Evolutionary conservation across 768 basidiomycete genomes (phyloP).

Genomic region (Pulveroboletus sp.): DNA sequence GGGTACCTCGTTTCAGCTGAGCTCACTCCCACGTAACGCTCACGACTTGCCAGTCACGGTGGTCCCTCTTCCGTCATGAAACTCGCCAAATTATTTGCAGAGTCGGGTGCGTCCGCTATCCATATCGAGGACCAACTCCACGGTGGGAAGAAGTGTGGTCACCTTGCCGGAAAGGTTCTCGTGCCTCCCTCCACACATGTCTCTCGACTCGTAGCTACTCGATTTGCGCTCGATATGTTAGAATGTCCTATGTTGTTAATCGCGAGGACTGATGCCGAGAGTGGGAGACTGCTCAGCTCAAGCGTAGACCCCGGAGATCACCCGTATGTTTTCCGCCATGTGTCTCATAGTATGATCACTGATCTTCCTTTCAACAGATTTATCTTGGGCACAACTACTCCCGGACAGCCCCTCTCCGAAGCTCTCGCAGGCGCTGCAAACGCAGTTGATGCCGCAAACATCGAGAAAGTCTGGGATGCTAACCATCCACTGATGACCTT

Average conservation of each 20-base stretch:
- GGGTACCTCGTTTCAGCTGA: constrained; percentile 49
- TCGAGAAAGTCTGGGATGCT: constrained; percentile 76
- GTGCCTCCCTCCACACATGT: constrained; percentile 87
- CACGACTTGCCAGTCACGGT: constrained; percentile 60
- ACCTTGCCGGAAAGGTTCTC: constrained; percentile 88
- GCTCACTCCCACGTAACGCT: background rate
- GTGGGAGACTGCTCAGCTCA: constrained; percentile 77
- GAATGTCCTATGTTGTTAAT: constrained; percentile 86
- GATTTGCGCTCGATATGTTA: constrained; percentile 89
- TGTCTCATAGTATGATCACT: constrained; percentile 5
- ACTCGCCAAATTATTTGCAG: constrained; percentile 90
- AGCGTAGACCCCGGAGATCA: constrained; percentile 83
- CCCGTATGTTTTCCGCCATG: constrained; percentile 28
- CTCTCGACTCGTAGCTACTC: constrained; percentile 76
- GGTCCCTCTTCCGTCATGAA: constrained; percentile 95
- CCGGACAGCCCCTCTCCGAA: constrained; percentile 57
- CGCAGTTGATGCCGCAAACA: constrained; percentile 63
- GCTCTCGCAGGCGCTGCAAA: constrained; percentile 60
- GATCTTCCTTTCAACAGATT: constrained; percentile 39
- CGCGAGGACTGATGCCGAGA: constrained; percentile 90
- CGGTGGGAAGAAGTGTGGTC: constrained; percentile 94
- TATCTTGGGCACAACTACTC: constrained; percentile 57
- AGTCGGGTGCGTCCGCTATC: constrained; percentile 86
- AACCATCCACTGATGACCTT: constrained; percentile 74
- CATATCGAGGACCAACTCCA: constrained; percentile 94